phyloP scores from a whole-genome alignment of 2,329 filamentous ascomycete species.

The Purpureocillium takamizusanense region DNA sequence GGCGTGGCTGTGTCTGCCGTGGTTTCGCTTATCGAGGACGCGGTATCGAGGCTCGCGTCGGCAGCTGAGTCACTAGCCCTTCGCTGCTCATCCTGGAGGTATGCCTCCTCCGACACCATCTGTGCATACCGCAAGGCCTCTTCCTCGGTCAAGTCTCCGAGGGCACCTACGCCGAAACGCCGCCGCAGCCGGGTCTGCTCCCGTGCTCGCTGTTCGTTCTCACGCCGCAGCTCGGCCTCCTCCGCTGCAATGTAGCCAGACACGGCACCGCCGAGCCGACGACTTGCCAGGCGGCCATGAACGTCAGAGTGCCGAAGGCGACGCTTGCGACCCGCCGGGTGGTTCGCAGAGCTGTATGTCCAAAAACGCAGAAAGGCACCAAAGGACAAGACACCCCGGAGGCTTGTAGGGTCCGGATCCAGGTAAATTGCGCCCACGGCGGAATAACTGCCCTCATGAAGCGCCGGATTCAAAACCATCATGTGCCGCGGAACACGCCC shows the following conservation, averaged over 20 bases:
- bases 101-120: constrained; percentile 56
- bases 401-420: constrained; percentile 76
- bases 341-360: constrained; percentile 80
- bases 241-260: constrained; percentile 83
- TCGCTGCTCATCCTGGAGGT: constrained; percentile 45
- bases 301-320: constrained; percentile 59
- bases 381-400: constrained; percentile 80
- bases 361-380: constrained; percentile 86
- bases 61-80: constrained; percentile 43
- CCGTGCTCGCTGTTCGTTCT: constrained; percentile 56
- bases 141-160: constrained; percentile 58
- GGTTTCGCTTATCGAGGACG: constrained; percentile 31
- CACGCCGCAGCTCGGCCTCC: constrained; percentile 66
- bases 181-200: constrained; percentile 63
- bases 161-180: constrained; percentile 70
- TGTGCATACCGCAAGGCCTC: constrained; percentile 57
- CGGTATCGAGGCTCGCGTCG: constrained; percentile 34
- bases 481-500: constrained; percentile 71
- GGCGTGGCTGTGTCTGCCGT: constrained; percentile 43
- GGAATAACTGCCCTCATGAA: constrained; percentile 65
- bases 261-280: constrained; percentile 57
- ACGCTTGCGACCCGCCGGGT: constrained; percentile 71
- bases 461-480: constrained; percentile 41
- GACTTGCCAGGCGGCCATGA: constrained; percentile 39
- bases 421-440: constrained; percentile 77